Evolutionary conservation across 306 rosid species (phyloP), one percentile per base, ranked within the genome.

Genomic region (Citrullus colocynthis): DNA sequence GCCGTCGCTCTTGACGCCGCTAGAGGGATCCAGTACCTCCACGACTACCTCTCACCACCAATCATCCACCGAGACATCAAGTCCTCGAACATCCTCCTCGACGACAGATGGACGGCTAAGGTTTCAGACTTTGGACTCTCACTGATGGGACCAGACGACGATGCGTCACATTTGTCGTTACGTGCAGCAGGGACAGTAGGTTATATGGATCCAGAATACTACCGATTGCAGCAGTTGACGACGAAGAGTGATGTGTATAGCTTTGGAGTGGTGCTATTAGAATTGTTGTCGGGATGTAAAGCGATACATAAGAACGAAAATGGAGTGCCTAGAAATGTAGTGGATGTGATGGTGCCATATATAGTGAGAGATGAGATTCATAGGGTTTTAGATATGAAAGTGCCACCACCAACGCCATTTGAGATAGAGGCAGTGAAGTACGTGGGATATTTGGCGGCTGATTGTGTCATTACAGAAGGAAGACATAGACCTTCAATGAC

Each of bases 141-240:
- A 0, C 4, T 88, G 1, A 93, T 90, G 90, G 92, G 91, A 9
- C 97, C 94, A 0, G 88, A 73, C 48, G 93, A 88, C 0, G 90
- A 78, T 5, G 78, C 78, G 4, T 83, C 96, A 0, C 91, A 86
- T 32, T 86, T 89, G 36, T 89, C 94, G 0, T 81, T 89, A 9
- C 81, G 80, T 0, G 97, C 90, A 0, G 97, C 96, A 2, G 96
- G 97, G 2, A 90, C 97, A 0, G 87, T 93, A 4, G 97, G 97
- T 1, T 93, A 93, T 85, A 95, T 95, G 82, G 98, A 95, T 24
- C 98, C 98, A 0, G 98, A 92, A 67, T 95, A 95, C 77, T 95
- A 90, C 2, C 81, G 96, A 32, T 93, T 92, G 60, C 97, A 89
- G 5, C 87, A 82, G 16, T 36, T 95, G 20, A 95, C 97, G 0